Percentiles rank a stretch among this genome's conserved stretches.
These are phyloP conservation scores for Papiliotrema fonsecae DNA, from an alignment of 1,284 basidiomycete species.

Conservation along the genomic window DNA sequence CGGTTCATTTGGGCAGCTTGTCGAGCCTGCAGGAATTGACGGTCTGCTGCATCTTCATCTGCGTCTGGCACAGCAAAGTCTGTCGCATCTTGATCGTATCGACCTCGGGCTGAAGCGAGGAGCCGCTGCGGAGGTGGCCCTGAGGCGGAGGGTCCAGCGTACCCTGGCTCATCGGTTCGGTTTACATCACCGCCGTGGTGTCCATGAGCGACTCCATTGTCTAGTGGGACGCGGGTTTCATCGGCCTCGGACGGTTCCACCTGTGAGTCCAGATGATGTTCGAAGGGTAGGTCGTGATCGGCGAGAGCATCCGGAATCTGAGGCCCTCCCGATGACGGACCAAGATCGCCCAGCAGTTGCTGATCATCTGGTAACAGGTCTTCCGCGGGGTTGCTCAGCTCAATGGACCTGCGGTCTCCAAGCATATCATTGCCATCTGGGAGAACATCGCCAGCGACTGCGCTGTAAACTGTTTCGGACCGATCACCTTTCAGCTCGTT, in stretches of 20 bases:
- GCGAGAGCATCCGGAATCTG: neutral
- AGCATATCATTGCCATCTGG: no score
- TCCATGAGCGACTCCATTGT: no score
- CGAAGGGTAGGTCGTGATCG: no score
- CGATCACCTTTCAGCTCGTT: no score
- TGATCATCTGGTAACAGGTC: neutral
- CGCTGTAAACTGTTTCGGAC: no score
- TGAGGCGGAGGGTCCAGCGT: no score
- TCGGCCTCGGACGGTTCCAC: neutral
- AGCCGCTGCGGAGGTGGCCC: conserved; percentile 7
- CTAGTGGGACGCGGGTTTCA: no score
- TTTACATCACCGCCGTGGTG: no score
- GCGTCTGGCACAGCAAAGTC: conserved; percentile 12
- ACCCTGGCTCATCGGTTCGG: neutral
- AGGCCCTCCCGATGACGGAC: neutral
- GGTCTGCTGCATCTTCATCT: conserved; percentile 23
- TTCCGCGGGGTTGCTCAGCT: neutral
- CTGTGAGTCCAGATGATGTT: no score
- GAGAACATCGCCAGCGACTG: no score
- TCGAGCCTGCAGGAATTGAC: conserved; percentile 12
- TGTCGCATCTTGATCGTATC: conserved; percentile 2
- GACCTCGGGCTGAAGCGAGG: conserved; percentile 7
- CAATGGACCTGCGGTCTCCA: neutral
- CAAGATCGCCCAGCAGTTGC: neutral
- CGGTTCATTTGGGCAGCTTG: no score